These are phyloP conservation scores for Quercus agrifolia DNA, from an alignment of 306 rosid genomes.

Conservation along the genomic window DNA sequence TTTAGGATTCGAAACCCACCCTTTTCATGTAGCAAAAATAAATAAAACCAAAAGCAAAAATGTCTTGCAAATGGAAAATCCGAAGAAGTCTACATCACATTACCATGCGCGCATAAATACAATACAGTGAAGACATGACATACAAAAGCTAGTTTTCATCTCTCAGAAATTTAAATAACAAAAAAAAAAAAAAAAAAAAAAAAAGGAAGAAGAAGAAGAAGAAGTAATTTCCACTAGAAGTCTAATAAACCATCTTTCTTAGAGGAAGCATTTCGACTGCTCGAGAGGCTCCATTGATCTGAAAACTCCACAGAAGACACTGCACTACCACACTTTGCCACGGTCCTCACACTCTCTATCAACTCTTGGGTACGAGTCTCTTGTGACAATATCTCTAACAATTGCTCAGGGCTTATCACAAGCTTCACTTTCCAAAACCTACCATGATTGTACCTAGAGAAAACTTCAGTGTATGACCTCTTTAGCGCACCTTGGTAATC, in stretches of 20 bases:
- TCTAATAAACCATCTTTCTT: constrained; percentile 38
- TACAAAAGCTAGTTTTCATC: not conserved
- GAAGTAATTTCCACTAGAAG: constrained; percentile 17
- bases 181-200: not conserved
- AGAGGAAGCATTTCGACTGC: constrained; percentile 55
- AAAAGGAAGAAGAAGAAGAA: not conserved
- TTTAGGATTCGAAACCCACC: no score
- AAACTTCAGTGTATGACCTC: constrained; percentile 47
- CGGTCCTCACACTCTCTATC: constrained; percentile 70
- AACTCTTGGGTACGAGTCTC: constrained; percentile 63
- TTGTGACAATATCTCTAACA: constrained; percentile 68
- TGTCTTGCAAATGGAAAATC: not conserved
- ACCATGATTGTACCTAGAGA: constrained; percentile 34
- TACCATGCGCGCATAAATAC: not conserved
- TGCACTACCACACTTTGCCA: constrained; percentile 69
- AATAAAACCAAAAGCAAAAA: not conserved
- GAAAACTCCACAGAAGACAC: constrained; percentile 45
- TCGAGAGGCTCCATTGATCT: constrained; percentile 73
- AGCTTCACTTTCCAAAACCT: constrained; percentile 87
- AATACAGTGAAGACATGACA: not conserved
- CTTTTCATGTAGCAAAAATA: no score
- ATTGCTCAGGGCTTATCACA: constrained; percentile 62
- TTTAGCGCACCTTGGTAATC: constrained; percentile 54
- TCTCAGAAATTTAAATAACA: not conserved
- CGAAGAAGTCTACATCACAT: not conserved